Conservation (phyloP, 2,329 filamentous ascomycete species). For the Aspergillus sp. region DNA sequence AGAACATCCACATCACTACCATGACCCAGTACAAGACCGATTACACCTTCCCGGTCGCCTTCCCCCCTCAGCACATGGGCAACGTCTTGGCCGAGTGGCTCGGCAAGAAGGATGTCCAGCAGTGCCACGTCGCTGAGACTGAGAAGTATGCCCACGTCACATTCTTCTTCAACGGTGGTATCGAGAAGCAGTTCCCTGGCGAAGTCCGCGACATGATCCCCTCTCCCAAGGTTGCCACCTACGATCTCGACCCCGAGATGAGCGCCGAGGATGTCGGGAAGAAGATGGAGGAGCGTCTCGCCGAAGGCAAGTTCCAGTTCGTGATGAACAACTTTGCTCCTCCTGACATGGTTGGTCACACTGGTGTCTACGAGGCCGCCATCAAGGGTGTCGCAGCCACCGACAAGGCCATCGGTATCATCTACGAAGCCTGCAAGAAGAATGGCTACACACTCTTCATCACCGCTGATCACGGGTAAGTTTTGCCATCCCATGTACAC, state of each 20-base stretch:
- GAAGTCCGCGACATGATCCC: slow-evolving; percentile 93
- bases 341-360: slow-evolving; percentile 99
- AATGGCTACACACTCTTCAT: slow-evolving; percentile 91
- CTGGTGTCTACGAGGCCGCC: slow-evolving; percentile 93
- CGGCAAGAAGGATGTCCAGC: slow-evolving; percentile 81
- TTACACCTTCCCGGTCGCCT: slow-evolving; percentile 89
- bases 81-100: slow-evolving; percentile 99
- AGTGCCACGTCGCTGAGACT: slow-evolving; percentile 96
- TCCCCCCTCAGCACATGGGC: slow-evolving; percentile 91
- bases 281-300: slow-evolving; percentile 84
- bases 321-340: slow-evolving; percentile 99
- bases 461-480: slow-evolving; percentile 86
- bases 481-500: slow-evolving; percentile 11
- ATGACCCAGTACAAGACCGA: slow-evolving; percentile 99
- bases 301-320: slow-evolving; percentile 85
- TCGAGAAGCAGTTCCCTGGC: slow-evolving; percentile 91
- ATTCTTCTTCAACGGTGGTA: slow-evolving; percentile 99
- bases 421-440: slow-evolving; percentile 92
- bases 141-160: slow-evolving; percentile 99
- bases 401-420: slow-evolving; percentile 88
- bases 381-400: slow-evolving; percentile 81
- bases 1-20: slow-evolving; percentile 82
- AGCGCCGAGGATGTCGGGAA: slow-evolving; percentile 86
- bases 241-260: slow-evolving; percentile 95
- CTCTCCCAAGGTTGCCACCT: slow-evolving; percentile 92